Evolutionary conservation across 2,329 filamentous ascomycete genomes (phyloP).

Genomic region (Ascosphaera apis): DNA sequence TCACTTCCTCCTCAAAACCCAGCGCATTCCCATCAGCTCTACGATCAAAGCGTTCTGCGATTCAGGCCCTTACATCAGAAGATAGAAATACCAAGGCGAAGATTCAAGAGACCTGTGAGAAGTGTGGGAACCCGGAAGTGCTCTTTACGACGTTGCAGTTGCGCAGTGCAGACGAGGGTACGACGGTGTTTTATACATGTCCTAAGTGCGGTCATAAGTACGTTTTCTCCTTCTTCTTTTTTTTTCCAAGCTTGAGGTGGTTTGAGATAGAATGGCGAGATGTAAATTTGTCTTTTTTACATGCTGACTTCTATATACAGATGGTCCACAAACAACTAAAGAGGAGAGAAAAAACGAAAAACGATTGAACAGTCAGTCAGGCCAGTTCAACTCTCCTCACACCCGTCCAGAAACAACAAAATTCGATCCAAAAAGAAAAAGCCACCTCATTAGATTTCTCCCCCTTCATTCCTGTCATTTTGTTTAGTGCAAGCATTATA

Average conservation of each 20-base stretch:
- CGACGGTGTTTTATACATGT: constrained; percentile 75
- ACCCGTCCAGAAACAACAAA: neutral
- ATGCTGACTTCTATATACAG: constrained; percentile 7
- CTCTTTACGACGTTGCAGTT: constrained; percentile 68
- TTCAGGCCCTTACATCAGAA: constrained; percentile 57
- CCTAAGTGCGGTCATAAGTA: constrained; percentile 60
- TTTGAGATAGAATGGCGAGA: too few relatives aligned
- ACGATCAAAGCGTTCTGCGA: constrained; percentile 62
- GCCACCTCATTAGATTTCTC: neutral
- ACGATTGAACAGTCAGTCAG: too few relatives aligned
- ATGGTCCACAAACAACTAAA: constrained; percentile 11
- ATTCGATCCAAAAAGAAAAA: constrained; percentile 1
- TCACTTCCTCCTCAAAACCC: constrained; percentile 65
- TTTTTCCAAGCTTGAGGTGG: neutral
- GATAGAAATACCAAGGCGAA: constrained; percentile 53
- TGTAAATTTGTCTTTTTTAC: neutral
- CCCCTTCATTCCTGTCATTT: neutral
- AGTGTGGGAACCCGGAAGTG: constrained; percentile 64
- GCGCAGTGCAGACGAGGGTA: constrained; percentile 83
- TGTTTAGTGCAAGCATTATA: neutral
- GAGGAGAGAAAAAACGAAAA: too few relatives aligned
- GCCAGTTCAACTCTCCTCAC: neutral
- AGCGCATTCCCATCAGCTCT: constrained; percentile 79
- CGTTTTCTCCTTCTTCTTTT: constrained; percentile 15
- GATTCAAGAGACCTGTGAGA: constrained; percentile 47